Conservation (phyloP, 352 stramenopile species). For the Pythium pectinolyticum region DNA sequence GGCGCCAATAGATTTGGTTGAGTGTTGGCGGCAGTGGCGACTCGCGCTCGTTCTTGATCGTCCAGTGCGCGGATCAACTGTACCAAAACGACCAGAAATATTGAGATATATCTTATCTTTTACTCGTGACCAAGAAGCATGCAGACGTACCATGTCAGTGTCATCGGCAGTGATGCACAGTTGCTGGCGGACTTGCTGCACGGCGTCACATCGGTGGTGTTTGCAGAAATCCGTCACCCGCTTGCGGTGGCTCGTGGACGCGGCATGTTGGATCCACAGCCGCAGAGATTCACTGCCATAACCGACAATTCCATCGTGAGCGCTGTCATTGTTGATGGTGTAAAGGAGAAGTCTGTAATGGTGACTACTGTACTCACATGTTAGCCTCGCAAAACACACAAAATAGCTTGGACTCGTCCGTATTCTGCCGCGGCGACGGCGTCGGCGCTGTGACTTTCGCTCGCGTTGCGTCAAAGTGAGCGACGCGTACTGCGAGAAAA, state of each 20-base stretch:
- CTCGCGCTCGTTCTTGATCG: neutral
- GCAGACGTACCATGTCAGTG: constrained; percentile 34
- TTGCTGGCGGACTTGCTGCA: constrained; percentile 34
- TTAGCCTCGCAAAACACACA: constrained; percentile 41
- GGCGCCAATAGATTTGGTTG: no score
- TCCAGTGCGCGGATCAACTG: neutral
- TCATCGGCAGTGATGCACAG: constrained; percentile 37
- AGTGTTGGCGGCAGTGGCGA: neutral
- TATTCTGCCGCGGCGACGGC: neutral
- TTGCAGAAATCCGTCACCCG: constrained; percentile 54
- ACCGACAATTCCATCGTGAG: no score
- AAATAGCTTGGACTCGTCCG: constrained; percentile 2
- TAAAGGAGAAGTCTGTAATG: no score
- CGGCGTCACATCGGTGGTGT: constrained; percentile 52
- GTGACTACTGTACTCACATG: constrained; percentile 23
- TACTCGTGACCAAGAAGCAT: no score
- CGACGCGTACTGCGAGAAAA: constrained; percentile 39
- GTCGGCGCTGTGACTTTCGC: neutral
- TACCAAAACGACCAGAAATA: neutral
- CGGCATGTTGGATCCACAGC: constrained; percentile 43
- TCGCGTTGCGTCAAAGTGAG: constrained; percentile 24
- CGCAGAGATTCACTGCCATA: constrained; percentile 12
- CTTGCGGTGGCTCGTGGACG: constrained; percentile 33
- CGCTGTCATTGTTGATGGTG: no score
- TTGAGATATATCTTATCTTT: no score